phyloP scores from a whole-genome alignment of 441 rosid species.

The Jatropha podagrica region DNA sequence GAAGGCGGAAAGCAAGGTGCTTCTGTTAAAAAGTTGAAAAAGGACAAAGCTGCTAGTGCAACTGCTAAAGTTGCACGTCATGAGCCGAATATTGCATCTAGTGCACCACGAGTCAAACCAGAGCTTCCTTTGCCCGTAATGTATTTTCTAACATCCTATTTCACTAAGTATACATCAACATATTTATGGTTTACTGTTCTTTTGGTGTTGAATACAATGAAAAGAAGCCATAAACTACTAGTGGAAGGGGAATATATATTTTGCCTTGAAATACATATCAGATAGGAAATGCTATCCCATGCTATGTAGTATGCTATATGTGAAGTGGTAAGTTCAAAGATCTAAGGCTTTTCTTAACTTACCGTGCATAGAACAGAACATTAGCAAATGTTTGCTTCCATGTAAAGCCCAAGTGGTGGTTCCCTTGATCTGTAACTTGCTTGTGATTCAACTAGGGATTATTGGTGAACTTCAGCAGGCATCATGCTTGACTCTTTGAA shows the following conservation, averaged over 20 bases:
- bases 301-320: neutral
- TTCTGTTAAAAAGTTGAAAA: constrained; percentile 76
- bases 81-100: constrained; percentile 54
- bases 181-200: neutral
- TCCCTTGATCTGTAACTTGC: neutral
- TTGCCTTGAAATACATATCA: neutral
- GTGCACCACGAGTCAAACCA: constrained; percentile 80
- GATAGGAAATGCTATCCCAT: neutral
- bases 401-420: neutral
- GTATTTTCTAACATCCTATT: constrained; percentile 49
- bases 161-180: constrained; percentile 18
- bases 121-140: constrained; percentile 93
- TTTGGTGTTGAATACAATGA: neutral
- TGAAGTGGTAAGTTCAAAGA: neutral
- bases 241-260: neutral
- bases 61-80: constrained; percentile 67
- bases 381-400: neutral
- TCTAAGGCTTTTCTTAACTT: neutral
- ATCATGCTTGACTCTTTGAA: neutral
- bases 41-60: constrained; percentile 76
- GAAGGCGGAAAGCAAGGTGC: constrained; percentile 94
- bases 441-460: neutral
- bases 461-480: neutral
- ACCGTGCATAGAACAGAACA: neutral
- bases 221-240: neutral